Evolutionary conservation across 768 basidiomycete species (phyloP).

Genomic region (Podaxis sp.): DNA sequence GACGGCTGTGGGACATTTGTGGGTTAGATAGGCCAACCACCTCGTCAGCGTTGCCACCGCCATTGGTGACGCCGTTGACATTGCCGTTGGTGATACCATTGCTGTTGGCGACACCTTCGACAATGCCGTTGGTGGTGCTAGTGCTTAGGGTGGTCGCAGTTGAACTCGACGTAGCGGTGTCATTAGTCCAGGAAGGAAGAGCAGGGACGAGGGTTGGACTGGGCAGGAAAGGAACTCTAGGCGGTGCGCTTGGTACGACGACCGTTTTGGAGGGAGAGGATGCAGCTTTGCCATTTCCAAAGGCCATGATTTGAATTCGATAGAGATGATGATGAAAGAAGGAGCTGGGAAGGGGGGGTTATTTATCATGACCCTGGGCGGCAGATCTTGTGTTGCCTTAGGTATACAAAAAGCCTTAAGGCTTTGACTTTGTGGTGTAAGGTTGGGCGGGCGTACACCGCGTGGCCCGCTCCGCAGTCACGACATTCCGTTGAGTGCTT

Average conservation of each 20-base stretch:
- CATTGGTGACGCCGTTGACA: not conserved
- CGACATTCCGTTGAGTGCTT: no score
- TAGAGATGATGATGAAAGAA: not conserved
- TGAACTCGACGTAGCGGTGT: no score
- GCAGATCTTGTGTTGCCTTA: no score
- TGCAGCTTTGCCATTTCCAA: not conserved
- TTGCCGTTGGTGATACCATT: not conserved
- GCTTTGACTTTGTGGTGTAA: no score
- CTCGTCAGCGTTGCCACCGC: not conserved
- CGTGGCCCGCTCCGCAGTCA: no score
- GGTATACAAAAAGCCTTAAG: no score
- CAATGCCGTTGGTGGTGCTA: not conserved
- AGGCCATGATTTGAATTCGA: not conserved
- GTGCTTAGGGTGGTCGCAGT: not conserved
- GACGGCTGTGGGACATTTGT: slow-evolving; percentile 33
- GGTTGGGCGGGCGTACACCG: no score
- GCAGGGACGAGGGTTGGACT: not conserved
- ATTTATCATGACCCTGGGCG: no score
- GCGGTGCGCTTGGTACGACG: not conserved
- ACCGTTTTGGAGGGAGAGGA: not conserved
- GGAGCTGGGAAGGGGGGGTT: not conserved
- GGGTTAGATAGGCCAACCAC: slow-evolving; percentile 51
- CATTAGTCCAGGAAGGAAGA: no score
- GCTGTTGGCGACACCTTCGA: no score
- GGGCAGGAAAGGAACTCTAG: not conserved